Evolutionary conservation across 805 yeast genomes (phyloP), one percentile per base, ranked within the genome.

Genomic region (Nakazawaea wyomingensis): DNA sequence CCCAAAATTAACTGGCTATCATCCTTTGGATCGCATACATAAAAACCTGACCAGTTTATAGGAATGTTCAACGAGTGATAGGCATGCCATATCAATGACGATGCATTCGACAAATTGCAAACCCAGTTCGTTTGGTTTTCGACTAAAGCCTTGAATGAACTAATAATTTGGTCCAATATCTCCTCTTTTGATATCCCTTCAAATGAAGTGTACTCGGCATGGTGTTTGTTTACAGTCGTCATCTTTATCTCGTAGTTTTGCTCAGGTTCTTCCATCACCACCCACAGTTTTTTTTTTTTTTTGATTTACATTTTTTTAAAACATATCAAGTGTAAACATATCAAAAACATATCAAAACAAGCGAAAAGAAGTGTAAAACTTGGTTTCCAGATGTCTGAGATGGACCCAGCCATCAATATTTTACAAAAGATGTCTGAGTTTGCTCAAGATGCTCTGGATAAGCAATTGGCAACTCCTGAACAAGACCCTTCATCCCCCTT

Each of bases 41-140:
- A 91, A 59, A 93, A 89, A 0, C 99, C 99, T 0, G 95, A 78
- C 99, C 99, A 91, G 60, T 91, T 91, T 9, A 90, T 85, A 9
- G 68, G 56, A 1, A 65, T 50, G 0, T 50, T 41, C 19, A 85
- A 57, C 0, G 87, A 73, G 44, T 75, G 82, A 61, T 87, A 91
- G 9, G 86, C 90, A 55, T 88, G 82, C 96, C 96, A 91, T 39
- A 93, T 51, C 45, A 91, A 68, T 4, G 96, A 85, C 5, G 96
- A 73, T 30, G 91, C 83, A 55, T 91, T 91, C 21, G 97, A 77
- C 27, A 89, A 64, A 56, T 93, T 91, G 49, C 95, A 80, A 3
- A 91, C 90, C 96, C 96, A 90, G 62, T 87, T 85, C 26, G 65
- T 56, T 46, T 82, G 85, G 7, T 69, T 87, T 1, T 56, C 66